These are phyloP conservation scores for Globisporangium paroecandrum DNA, from an alignment of 352 stramenopile genomes.

Conservation along the genomic window DNA sequence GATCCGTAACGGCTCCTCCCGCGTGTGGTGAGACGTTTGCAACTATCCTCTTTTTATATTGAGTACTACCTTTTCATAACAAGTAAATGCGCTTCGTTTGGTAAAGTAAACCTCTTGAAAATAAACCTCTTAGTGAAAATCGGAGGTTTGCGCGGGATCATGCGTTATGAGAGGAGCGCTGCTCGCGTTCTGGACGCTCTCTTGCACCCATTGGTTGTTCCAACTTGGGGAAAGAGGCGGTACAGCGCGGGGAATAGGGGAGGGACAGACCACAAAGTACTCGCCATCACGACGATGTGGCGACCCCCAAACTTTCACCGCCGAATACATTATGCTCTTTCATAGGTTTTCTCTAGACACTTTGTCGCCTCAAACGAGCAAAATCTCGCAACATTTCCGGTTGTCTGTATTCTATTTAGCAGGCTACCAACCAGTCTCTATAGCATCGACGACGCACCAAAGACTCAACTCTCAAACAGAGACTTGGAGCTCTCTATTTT, in stretches of 20 bases:
- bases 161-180: not conserved
- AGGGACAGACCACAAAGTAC: not conserved
- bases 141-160: not conserved
- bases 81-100: too few species aligned
- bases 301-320: not conserved
- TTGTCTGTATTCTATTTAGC: not conserved
- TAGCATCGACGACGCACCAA: not conserved
- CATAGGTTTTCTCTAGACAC: not conserved
- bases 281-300: conserved; percentile 1
- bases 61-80: too few species aligned
- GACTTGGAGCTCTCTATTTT: not conserved
- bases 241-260: not conserved
- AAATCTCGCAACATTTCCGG: not conserved
- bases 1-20: not conserved
- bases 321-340: not conserved
- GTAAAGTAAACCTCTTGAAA: not conserved
- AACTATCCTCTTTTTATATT: not conserved
- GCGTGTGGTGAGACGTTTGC: not conserved
- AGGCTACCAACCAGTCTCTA: not conserved
- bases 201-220: not conserved
- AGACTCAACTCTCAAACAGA: not conserved
- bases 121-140: not conserved
- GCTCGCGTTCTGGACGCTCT: not conserved
- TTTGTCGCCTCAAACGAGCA: not conserved
- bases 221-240: not conserved